These are phyloP conservation scores for Alectoria sarmentosa DNA, from an alignment of 495 filamentous ascomycete genomes.

Conservation along the genomic window DNA sequence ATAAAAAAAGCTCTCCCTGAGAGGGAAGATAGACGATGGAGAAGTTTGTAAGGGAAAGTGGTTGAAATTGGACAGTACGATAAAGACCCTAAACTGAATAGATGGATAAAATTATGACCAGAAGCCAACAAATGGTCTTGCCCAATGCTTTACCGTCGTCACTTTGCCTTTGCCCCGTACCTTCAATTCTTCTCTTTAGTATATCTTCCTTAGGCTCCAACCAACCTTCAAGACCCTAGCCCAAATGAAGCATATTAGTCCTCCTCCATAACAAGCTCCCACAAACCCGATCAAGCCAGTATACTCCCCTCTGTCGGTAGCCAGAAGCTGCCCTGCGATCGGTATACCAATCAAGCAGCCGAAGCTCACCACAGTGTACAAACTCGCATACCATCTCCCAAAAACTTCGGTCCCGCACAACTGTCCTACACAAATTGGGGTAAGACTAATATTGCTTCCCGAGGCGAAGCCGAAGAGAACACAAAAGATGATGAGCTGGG, in stretches of 20 bases:
- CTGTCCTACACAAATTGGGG: conserved; percentile 86
- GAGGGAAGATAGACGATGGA: no score
- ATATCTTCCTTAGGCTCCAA: conserved; percentile 49
- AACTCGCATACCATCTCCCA: conserved; percentile 77
- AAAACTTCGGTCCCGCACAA: conserved; percentile 82
- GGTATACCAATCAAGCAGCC: conserved; percentile 82
- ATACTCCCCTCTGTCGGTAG: conserved; percentile 47
- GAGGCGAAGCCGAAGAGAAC: conserved; percentile 79
- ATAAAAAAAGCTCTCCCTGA: no score
- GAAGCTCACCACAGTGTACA: conserved; percentile 84
- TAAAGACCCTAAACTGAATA: not conserved
- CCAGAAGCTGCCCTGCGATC: conserved; percentile 70
- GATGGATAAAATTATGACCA: no score
- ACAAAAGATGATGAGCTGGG: conserved; percentile 62
- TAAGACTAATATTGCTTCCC: conserved; percentile 77
- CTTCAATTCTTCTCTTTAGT: conserved; percentile 28
- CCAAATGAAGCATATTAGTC: conserved; percentile 51
- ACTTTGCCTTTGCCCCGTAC: not conserved
- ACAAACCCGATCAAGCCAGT: conserved; percentile 64
- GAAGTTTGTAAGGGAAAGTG: no score
- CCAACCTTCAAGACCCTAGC: conserved; percentile 62
- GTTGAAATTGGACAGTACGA: no score
- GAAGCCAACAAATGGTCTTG: not conserved
- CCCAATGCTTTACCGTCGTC: no score
- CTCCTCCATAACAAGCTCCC: conserved; percentile 52